Evolutionary conservation across 1,139 yeast species (phyloP), one percentile per base, ranked within the genome.

Genomic region (Magnusiomyces fungicola): DNA sequence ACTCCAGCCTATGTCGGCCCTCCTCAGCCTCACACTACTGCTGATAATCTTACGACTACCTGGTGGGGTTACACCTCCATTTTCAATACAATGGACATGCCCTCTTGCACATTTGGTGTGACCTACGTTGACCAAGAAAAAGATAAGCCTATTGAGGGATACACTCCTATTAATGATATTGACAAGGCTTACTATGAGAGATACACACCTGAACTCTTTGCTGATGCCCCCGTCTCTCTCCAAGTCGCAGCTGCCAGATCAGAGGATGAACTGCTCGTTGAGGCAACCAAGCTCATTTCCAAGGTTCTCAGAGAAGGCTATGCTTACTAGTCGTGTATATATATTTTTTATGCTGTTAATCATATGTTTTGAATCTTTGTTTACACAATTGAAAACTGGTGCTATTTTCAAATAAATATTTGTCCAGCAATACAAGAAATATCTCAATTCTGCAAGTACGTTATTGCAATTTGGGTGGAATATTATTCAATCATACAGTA

Each of bases 1-100:
- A 73, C 83, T 49, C 94, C 95, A 45, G 74, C 80, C 4, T 80
- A 81, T 61, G 78, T 76, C 52, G 84, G 83, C 54, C 83, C 81
- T 47, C 89, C 94, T 3, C 87, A 90, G 19, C 76, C 73, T 46
- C 19, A 21, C 6, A n/a, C 33, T 19, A 21, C n/a, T 24, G 43
- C 32, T 16, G 43, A 27, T 3, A 78, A 81, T 16, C 81, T 78
- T 45, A 75, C 76, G 50, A 76, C 83, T 12, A 77, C 75, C 61
- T 82, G 82, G 66, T 84, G 94, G 94, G 83, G 88, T 4, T 58
- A 57, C 50, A 75, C 81, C n/a, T 66, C 78, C 34, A 69, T 71
- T 18, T 66, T 76, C 63, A 79, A 79, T 58, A 61, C 75, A 27
- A 58, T 76, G 47, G 83, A 79, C 61, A 77, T 71, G 55, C 68